These are phyloP conservation scores for Bruguiera hainesii DNA, from an alignment of 441 rosid genomes.

Conservation along the genomic window DNA sequence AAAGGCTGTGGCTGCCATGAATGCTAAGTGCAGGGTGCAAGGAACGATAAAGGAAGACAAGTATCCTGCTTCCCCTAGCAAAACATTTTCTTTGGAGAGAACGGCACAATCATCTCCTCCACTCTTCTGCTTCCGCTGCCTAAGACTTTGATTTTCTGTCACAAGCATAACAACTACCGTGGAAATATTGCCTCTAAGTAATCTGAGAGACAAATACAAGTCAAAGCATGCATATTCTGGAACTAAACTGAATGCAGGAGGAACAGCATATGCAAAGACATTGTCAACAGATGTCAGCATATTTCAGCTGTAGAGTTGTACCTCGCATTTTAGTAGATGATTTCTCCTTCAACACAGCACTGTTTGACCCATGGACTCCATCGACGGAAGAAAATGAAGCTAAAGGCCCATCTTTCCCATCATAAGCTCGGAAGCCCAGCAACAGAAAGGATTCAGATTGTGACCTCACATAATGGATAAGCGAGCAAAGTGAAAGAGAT, in stretches of 20 bases:
- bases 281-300: not conserved
- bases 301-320: constrained; percentile 16
- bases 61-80: constrained; percentile 33
- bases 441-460: constrained; percentile 51
- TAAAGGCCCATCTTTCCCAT: constrained; percentile 37
- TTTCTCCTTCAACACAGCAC: constrained; percentile 15
- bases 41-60: constrained; percentile 55
- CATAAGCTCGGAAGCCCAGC: constrained; percentile 56
- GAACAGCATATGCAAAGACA: no score
- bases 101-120: constrained; percentile 27
- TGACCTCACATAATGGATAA: constrained; percentile 49
- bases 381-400: constrained; percentile 33
- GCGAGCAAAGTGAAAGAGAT: constrained; percentile 62
- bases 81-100: constrained; percentile 23
- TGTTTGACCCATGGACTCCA: constrained; percentile 19
- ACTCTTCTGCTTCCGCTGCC: constrained; percentile 47
- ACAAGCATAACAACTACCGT: constrained; percentile 17
- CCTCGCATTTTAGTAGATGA: constrained; percentile 36
- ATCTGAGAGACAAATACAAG: not conserved
- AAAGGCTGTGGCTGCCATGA: constrained; percentile 75
- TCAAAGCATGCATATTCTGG: not conserved
- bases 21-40: constrained; percentile 59
- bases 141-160: constrained; percentile 45
- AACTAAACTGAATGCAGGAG: no score
- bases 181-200: not conserved